Evolutionary conservation across 108 stramenopile genomes (phyloP).

Genomic region (Cyclotella kingstonii): DNA sequence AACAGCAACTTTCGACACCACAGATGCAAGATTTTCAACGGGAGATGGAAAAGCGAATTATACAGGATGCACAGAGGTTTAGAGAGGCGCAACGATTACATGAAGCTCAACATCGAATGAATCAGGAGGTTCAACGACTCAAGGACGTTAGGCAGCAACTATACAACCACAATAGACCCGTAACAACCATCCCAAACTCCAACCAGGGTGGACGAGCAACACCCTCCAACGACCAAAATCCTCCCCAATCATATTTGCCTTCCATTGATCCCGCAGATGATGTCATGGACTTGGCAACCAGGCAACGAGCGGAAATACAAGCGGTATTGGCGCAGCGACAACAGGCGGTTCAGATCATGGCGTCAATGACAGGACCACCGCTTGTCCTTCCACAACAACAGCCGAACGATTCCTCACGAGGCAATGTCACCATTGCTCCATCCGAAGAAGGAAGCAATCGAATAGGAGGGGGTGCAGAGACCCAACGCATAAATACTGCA

Average conservation of each 20-base stretch:
- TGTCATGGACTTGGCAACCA: conserved; percentile 26
- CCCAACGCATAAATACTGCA: too few species aligned
- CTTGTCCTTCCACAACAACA: conserved; percentile 6
- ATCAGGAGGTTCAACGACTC: too few species aligned
- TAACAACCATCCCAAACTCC: conserved; percentile 5
- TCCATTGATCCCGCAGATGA: conserved; percentile 24
- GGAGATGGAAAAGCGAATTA: conserved; percentile 11
- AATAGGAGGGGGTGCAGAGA: conserved; percentile 11
- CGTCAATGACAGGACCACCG: background rate
- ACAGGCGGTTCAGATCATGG: conserved; percentile 31
- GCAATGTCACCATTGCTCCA: conserved; percentile 29
- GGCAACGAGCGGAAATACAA: conserved; percentile 39
- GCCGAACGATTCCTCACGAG: conserved; percentile 27
- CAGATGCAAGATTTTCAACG: conserved; percentile 22
- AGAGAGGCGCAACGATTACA: conserved; percentile 35
- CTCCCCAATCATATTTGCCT: conserved; percentile 29
- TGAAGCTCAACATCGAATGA: conserved; percentile 33
- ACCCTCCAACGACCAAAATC: background rate
- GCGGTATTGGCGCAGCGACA: conserved; percentile 41
- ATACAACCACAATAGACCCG: background rate
- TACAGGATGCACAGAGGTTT: conserved; percentile 10
- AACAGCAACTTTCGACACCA: conserved; percentile 36
- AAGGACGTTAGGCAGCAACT: background rate
- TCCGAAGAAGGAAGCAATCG: conserved; percentile 31
- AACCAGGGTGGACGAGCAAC: conserved; percentile 1